Conservation (phyloP, 1,284 basidiomycete genomes). For the Ustilago crameri region DNA sequence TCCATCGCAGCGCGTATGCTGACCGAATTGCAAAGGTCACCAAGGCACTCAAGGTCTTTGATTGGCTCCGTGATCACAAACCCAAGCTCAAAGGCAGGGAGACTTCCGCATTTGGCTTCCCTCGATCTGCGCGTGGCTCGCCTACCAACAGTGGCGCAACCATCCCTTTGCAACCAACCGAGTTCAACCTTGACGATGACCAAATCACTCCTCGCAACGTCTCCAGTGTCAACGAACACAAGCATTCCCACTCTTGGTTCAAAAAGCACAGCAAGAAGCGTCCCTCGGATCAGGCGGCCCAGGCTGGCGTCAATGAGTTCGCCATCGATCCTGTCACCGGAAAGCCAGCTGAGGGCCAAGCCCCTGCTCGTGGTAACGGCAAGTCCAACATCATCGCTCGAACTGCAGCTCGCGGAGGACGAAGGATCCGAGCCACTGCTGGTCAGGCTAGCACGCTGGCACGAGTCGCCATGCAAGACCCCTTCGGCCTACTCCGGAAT, state of each 20-base stretch:
- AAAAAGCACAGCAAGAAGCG: constrained; percentile 61
- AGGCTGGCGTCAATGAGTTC: constrained; percentile 13
- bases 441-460: constrained; percentile 52
- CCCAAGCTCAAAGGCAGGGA: constrained; percentile 72
- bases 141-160: constrained; percentile 41
- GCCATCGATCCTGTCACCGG: constrained; percentile 41
- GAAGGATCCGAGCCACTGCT: constrained; percentile 28
- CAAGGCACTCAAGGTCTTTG: constrained; percentile 75
- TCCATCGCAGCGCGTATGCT: constrained; percentile 80
- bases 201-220: constrained; percentile 13
- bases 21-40: constrained; percentile 77
- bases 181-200: constrained; percentile 28
- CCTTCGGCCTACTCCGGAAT: constrained; percentile 40
- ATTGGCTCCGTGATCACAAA: constrained; percentile 77
- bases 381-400: constrained; percentile 41
- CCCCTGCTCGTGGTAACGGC: constrained; percentile 42
- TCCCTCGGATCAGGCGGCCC: constrained; percentile 30
- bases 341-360: constrained; percentile 37
- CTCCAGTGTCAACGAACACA: constrained; percentile 24
- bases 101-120: constrained; percentile 70
- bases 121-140: constrained; percentile 53
- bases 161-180: constrained; percentile 25
- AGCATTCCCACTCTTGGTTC: constrained; percentile 23
- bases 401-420: constrained; percentile 30
- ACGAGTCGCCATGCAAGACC: constrained; percentile 58